These are phyloP conservation scores for Colletotrichum magnum DNA, from an alignment of 2,329 filamentous ascomycete genomes.

Conservation along the genomic window DNA sequence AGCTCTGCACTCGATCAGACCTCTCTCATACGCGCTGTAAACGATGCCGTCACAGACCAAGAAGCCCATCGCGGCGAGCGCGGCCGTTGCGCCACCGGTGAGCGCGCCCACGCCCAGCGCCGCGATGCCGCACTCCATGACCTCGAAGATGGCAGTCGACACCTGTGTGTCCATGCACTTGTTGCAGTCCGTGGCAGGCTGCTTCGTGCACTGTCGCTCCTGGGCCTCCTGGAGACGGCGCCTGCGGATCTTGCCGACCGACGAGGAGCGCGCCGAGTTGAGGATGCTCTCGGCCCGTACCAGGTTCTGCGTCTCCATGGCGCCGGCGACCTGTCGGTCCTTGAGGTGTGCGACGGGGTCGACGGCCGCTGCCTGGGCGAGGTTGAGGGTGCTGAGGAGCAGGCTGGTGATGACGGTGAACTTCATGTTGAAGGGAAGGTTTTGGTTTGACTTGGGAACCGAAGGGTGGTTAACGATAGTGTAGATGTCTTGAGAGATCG, in stretches of 20 bases:
- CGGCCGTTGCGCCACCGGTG: not conserved
- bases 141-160: constrained; percentile 6
- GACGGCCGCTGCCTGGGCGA: not conserved
- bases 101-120: constrained; percentile 17
- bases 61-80: constrained; percentile 8
- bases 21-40: constrained; percentile 11
- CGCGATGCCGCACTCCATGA: constrained; percentile 18
- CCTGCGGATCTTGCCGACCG: constrained; percentile 21
- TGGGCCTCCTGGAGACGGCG: constrained; percentile 13
- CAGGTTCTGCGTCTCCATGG: constrained; percentile 21
- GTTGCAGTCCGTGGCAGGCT: constrained; percentile 16
- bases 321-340: constrained; percentile 19
- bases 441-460: not conserved
- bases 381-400: constrained; percentile 15
- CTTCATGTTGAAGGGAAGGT: constrained; percentile 17
- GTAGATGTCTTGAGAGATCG: not conserved
- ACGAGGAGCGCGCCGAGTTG: constrained; percentile 13
- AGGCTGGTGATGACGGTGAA: constrained; percentile 12
- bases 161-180: constrained; percentile 20
- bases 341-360: not conserved
- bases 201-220: constrained; percentile 13
- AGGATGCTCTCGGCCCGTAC: constrained; percentile 16
- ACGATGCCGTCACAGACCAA: not conserved
- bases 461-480: not conserved
- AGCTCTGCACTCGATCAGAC: constrained; percentile 12